Base-by-base conservation (phyloP, 2,329 filamentous ascomycete genomes). In the Arthrinium phaeospermum region DNA sequence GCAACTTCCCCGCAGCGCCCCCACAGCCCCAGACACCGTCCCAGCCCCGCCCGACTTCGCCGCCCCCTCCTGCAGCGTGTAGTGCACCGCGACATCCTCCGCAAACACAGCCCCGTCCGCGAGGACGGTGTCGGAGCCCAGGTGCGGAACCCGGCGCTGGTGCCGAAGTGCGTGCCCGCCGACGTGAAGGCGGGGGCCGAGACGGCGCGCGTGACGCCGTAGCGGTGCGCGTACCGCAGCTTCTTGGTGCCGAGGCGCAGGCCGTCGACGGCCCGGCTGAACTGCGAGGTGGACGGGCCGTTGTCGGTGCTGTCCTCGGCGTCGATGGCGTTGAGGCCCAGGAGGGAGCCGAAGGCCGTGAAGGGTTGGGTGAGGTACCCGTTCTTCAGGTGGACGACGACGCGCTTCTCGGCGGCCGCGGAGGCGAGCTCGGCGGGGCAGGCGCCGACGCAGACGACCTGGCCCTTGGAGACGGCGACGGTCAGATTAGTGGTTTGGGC, bases 241-340 rank as follows among this genome's bases (percentile, higher is more conserved):
- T 91, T 90, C 80, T 89, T 88, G 37, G 84, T 86, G 71, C 87
- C 87, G 0, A 91, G 81, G 2, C 83, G 82, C 5, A 91, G 85
- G 0, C 88, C 89, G 75, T 91, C 89, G 5, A 89, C 81, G 10
- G 87, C 91, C 14, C 90, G 86, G 67, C 87, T 89, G 76, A 92
- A 91, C 7, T 82, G 78, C 0, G 83, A 79, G 0, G 81, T 79
- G 72, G 82, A 84, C 1, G 79, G 78, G 1, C 88, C 88, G 73
- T 90, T 89, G 74, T 89, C 87, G 0, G 86, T 88, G 67, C 82
- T 81, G 10, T 82, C 78, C 74, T 93, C 91, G 5, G 85, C 85
- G 72, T 89, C 86, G 70, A 93, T 92, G 70, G 89, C 91, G 74
- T 88, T 88, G 8, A 93, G 85, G 0, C 91, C 91, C 0, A 93